phyloP scores from a whole-genome alignment of 768 basidiomycete species.

The Termitomyces titanicus region DNA sequence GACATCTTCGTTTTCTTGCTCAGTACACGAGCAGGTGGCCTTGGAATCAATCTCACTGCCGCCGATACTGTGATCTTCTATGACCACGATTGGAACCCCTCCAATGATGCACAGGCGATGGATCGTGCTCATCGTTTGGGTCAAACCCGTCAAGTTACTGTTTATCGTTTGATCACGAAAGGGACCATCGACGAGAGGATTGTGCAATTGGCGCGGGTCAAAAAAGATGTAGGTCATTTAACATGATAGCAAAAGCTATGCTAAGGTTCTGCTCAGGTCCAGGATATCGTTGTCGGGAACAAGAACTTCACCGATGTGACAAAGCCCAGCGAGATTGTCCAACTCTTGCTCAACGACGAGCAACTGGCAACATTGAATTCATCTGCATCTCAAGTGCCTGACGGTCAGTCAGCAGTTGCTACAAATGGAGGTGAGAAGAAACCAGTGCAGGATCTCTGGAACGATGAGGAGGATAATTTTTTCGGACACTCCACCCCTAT shows the following conservation, averaged over 20 bases:
- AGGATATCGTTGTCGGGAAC: constrained; percentile 98
- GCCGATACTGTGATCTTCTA: constrained; percentile 96
- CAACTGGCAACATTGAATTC: constrained; percentile 74
- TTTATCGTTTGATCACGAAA: constrained; percentile 90
- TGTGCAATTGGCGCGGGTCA: constrained; percentile 90
- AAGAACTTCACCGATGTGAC: constrained; percentile 92
- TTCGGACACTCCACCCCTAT: constrained; percentile 55
- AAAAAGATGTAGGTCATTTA: constrained; percentile 77
- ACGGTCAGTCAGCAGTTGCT: constrained; percentile 22
- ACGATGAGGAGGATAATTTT: constrained; percentile 85
- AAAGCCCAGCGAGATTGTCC: constrained; percentile 96
- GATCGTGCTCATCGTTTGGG: constrained; percentile 96
- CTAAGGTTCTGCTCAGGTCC: constrained; percentile 57
- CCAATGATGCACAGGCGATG: constrained; percentile 98
- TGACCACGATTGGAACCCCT: constrained; percentile 96
- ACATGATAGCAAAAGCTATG: neutral
- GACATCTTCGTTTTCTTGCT: constrained; percentile 89
- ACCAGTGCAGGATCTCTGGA: constrained; percentile 68
- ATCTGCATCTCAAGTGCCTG: constrained; percentile 31
- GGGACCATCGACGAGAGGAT: constrained; percentile 98
- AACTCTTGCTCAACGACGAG: constrained; percentile 90
- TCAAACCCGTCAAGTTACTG: constrained; percentile 95
- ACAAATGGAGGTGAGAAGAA: constrained; percentile 30
- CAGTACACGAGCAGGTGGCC: constrained; percentile 91
- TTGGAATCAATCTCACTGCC: constrained; percentile 95